phyloP scores from a whole-genome alignment of 345 rosid species.

The Eutrema japonicum region DNA sequence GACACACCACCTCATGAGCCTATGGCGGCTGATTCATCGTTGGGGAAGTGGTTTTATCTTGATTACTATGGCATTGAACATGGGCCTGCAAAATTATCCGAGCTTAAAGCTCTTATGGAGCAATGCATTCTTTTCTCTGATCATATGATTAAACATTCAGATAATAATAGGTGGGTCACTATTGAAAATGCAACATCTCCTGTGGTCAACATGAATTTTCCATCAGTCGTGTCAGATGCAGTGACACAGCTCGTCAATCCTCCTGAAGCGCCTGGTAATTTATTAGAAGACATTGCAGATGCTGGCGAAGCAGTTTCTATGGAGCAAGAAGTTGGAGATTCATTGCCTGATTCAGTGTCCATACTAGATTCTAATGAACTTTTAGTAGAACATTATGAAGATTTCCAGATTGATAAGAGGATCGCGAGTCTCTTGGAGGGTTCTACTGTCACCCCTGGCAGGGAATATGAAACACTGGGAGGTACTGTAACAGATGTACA shows the following conservation, averaged over 20 bases:
- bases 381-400: slow-evolving; percentile 50
- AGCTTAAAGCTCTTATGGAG: slow-evolving; percentile 79
- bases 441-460: slow-evolving; percentile 65
- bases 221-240: slow-evolving; percentile 58
- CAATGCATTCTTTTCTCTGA: slow-evolving; percentile 82
- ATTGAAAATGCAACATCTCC: slow-evolving; percentile 98
- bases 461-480: slow-evolving; percentile 78
- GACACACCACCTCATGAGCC: slow-evolving; percentile 85
- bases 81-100: slow-evolving; percentile 84
- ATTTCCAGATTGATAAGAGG: slow-evolving; percentile 74
- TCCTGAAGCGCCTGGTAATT: slow-evolving; percentile 97
- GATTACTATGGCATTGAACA: slow-evolving; percentile 80
- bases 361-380: slow-evolving; percentile 38
- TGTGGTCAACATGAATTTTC: slow-evolving; percentile 52
- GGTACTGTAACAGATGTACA: slow-evolving; percentile 54
- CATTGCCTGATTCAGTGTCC: slow-evolving; percentile 39
- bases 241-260: slow-evolving; percentile 80
- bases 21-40: slow-evolving; percentile 55
- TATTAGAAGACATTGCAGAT: slow-evolving; percentile 66
- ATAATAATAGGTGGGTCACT: slow-evolving; percentile 90
- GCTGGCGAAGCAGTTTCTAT: slow-evolving; percentile 44
- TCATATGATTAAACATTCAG: slow-evolving; percentile 88
- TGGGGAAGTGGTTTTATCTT: slow-evolving; percentile 96
- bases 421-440: slow-evolving; percentile 78
- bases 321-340: slow-evolving; percentile 49